Base-by-base conservation (phyloP, 1,284 basidiomycete species). In the Boletus hoseneyae region DNA sequence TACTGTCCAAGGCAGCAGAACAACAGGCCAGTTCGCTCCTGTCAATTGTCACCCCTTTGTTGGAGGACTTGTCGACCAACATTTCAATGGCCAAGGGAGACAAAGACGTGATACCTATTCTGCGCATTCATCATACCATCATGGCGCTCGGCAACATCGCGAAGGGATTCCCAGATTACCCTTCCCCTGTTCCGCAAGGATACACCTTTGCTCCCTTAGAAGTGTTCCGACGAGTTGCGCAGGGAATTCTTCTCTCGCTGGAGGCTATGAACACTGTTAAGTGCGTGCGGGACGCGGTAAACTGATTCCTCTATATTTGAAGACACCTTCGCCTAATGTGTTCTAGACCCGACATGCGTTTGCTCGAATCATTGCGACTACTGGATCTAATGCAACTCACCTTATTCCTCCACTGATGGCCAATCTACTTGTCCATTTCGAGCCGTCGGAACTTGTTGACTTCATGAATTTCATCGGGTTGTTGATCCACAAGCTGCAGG, bases 131-230 rank as follows among this genome's bases (percentile, higher is more conserved):
- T 64, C 96, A 99, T 70, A 79, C 90, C 57, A 90, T 99, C 64
- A 90, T 97, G 80, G 96, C 95, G 1, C 76, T 98, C 12, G 95
- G 95, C 15, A 93, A 92, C 62, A 83, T 99, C 47, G 91, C 94
- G 42, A 97, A 98, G 71, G 97, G 97, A 8, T 99, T 99, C 73
- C 97, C 97, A 0, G 88, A 92, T 63, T 88, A 85, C 60, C 87
- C 87, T 27, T 83, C 80, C 29, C 77, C 80, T 10, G 73, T 86
- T 4, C 81, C 87, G 0, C 74, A 78, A 58, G 79, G 76, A 37
- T 85, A 86, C 57, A 77, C 84, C n/a, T 72, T 84, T 18, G 88
- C 93, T 3, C 85, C 87, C 0, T 71, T 93, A 49, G 80, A 85
- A 47, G 84, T 96, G 12, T 96, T 99, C 73, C 81, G 83, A 57